These are phyloP conservation scores for Serendipita sp. DNA, from an alignment of 768 basidiomycete species.

Conservation along the genomic window DNA sequence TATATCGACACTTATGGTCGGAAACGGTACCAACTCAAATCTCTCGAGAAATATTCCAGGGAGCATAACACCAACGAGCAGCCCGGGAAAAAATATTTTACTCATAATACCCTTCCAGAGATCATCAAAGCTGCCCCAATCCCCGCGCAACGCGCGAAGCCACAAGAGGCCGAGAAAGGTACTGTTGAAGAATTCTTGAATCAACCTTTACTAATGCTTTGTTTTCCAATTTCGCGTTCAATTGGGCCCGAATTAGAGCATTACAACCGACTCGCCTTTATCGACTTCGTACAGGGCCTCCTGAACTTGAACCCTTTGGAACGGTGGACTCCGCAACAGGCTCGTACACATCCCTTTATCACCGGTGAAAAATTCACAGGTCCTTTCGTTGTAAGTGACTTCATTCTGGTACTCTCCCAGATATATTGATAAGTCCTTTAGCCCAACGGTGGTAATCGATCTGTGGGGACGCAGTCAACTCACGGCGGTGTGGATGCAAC, in stretches of 20 bases:
- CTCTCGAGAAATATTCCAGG: slow-evolving; percentile 84
- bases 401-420: background rate
- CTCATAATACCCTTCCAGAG: slow-evolving; percentile 81
- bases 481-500: slow-evolving; percentile 42
- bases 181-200: slow-evolving; percentile 13
- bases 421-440: background rate
- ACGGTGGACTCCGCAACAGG: slow-evolving; percentile 96
- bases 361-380: slow-evolving; percentile 91
- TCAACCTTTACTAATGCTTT: background rate
- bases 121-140: slow-evolving; percentile 95
- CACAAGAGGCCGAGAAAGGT: slow-evolving; percentile 84
- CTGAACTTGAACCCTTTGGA: slow-evolving; percentile 88
- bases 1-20: slow-evolving; percentile 51
- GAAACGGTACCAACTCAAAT: slow-evolving; percentile 68
- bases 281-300: slow-evolving; percentile 92
- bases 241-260: slow-evolving; percentile 34
- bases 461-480: slow-evolving; percentile 22
- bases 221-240: background rate
- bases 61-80: slow-evolving; percentile 95
- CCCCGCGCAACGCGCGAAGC: slow-evolving; percentile 41
- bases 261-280: slow-evolving; percentile 87
- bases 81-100: slow-evolving; percentile 98
- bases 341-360: slow-evolving; percentile 89
- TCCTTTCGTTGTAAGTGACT: slow-evolving; percentile 53
- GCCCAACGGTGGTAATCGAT: slow-evolving; percentile 15